These are phyloP conservation scores for Trametes villosa DNA, from an alignment of 768 basidiomycete genomes.

Conservation along the genomic window DNA sequence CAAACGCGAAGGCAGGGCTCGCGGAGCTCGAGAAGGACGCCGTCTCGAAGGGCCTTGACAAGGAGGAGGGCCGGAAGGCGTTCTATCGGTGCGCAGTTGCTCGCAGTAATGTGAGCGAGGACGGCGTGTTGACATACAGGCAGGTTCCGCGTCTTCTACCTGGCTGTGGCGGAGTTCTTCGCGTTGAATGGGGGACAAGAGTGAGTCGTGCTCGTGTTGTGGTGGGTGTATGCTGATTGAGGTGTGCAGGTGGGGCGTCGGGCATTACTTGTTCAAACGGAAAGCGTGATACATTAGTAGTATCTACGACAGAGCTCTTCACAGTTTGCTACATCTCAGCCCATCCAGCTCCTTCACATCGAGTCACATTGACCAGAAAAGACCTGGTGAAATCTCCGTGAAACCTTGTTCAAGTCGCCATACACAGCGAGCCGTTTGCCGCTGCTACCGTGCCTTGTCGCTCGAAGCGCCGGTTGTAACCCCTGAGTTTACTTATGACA, in stretches of 20 bases:
- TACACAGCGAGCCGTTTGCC: too few species aligned
- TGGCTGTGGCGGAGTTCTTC: constrained; percentile 74
- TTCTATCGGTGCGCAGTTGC: constrained; percentile 51
- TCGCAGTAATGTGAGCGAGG: neutral
- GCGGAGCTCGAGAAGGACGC: constrained; percentile 55
- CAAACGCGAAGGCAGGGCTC: constrained; percentile 52
- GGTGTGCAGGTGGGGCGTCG: constrained; percentile 55
- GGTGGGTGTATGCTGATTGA: constrained; percentile 10
- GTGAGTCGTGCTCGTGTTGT: constrained; percentile 46
- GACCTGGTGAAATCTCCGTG: too few species aligned
- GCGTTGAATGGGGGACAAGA: constrained; percentile 62
- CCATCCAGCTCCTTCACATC: too few species aligned
- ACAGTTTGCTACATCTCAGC: neutral
- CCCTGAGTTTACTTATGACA: too few species aligned
- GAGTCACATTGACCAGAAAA: too few species aligned
- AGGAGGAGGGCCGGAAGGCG: constrained; percentile 58
- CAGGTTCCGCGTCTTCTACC: constrained; percentile 72
- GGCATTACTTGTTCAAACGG: constrained; percentile 24
- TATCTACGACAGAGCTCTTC: neutral
- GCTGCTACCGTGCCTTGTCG: too few species aligned
- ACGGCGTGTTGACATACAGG: neutral
- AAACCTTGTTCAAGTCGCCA: too few species aligned
- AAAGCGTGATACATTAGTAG: neutral
- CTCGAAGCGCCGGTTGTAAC: too few species aligned
- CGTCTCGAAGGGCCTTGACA: constrained; percentile 45